A percentile compares a stretch with the other conserved stretches of the same genome.
These are phyloP conservation scores for Russula vinacea DNA, from an alignment of 768 basidiomycete species.

Conservation along the genomic window DNA sequence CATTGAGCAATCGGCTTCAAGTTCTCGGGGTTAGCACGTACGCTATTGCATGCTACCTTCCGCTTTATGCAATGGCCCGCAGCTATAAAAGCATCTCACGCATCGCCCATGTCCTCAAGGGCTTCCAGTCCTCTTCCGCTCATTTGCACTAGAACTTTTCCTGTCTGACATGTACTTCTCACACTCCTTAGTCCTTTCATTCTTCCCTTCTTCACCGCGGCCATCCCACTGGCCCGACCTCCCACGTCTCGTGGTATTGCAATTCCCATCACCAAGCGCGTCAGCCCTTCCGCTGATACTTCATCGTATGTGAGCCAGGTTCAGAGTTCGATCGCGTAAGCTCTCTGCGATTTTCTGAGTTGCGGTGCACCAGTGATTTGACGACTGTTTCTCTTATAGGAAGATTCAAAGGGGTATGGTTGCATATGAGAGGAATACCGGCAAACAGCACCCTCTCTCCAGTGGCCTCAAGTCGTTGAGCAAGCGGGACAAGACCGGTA, in stretches of 20 bases:
- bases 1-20: too few species aligned
- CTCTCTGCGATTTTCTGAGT: not conserved
- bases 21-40: too few species aligned
- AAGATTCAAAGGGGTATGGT: conserved; percentile 15
- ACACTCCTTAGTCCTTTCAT: not conserved
- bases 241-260: not conserved
- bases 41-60: not conserved
- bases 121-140: not conserved
- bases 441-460: not conserved
- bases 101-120: not conserved
- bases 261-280: conserved; percentile 8
- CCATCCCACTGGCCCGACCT: not conserved
- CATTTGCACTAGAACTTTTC: not conserved
- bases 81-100: not conserved
- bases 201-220: conserved; percentile 3
- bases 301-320: not conserved
- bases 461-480: not conserved
- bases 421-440: conserved; percentile 6
- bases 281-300: too few species aligned
- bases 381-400: not conserved
- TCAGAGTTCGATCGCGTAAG: not conserved
- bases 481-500: not conserved
- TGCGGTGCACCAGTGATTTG: not conserved
- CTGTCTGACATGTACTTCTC: conserved; percentile 2
- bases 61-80: too few species aligned